These are phyloP conservation scores for Neurospora crassa DNA, from an alignment of 2,329 filamentous ascomycete genomes.

Conservation along the genomic window DNA sequence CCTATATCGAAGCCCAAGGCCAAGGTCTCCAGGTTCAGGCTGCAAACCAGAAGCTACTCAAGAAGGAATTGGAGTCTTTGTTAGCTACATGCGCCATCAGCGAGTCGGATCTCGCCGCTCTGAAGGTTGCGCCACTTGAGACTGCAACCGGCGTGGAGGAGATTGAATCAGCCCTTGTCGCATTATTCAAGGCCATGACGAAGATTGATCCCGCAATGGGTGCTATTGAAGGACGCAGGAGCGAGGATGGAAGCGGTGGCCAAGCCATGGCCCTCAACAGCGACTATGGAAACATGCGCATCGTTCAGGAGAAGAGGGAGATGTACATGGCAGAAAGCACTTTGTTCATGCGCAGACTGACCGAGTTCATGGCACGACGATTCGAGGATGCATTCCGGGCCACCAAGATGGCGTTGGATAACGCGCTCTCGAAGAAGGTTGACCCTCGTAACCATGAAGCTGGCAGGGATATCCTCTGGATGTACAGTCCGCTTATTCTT, in stretches of 20 bases:
- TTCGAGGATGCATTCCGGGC: slow-evolving; percentile 69
- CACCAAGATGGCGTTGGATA: slow-evolving; percentile 54
- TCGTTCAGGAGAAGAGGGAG: slow-evolving; percentile 89
- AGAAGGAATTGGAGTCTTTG: slow-evolving; percentile 80
- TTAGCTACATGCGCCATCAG: slow-evolving; percentile 88
- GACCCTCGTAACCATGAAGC: slow-evolving; percentile 62
- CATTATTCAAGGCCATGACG: slow-evolving; percentile 83
- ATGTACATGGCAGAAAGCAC: slow-evolving; percentile 71
- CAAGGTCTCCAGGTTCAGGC: slow-evolving; percentile 96
- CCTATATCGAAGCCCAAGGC: slow-evolving; percentile 93
- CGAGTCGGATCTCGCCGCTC: slow-evolving; percentile 59
- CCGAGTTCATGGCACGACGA: slow-evolving; percentile 71
- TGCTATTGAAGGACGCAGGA: slow-evolving; percentile 36
- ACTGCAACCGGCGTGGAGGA: slow-evolving; percentile 61
- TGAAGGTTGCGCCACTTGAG: slow-evolving; percentile 66
- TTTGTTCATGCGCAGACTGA: slow-evolving; percentile 68
- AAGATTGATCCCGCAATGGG: slow-evolving; percentile 83
- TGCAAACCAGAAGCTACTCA: slow-evolving; percentile 89
- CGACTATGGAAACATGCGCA: slow-evolving; percentile 82
- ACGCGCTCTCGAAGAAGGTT: slow-evolving; percentile 53
- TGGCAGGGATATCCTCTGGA: slow-evolving; percentile 69
- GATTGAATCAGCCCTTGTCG: slow-evolving; percentile 68
- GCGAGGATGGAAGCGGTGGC: slow-evolving; percentile 36
- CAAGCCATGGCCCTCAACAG: slow-evolving; percentile 49
- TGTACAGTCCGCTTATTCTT: slow-evolving; percentile 76